Percentiles rank a stretch among this genome's conserved stretches.
Conservation (phyloP, 345 rosid species). For the Hypericum perforatum region DNA sequence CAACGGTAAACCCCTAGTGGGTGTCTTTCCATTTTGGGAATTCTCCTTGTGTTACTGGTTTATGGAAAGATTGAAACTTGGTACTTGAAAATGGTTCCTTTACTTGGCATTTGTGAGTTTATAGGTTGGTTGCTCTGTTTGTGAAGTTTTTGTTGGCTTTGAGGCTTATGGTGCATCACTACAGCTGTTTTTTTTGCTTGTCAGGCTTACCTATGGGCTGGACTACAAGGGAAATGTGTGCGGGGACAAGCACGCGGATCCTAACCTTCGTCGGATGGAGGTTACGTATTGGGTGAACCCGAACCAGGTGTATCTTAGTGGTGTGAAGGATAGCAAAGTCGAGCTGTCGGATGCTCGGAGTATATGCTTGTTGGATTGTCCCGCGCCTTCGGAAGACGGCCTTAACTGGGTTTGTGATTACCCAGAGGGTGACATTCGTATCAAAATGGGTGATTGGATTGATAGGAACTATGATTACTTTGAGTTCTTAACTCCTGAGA, state of each 20-base stretch:
- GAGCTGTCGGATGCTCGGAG: constrained; percentile 70
- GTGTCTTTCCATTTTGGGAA: constrained; percentile 3
- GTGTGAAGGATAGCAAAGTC: constrained; percentile 64
- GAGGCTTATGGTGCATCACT: no score
- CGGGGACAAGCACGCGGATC: constrained; percentile 73
- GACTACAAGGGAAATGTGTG: constrained; percentile 97
- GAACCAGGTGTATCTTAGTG: constrained; percentile 91
- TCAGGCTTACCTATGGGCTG: constrained; percentile 86
- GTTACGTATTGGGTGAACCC: constrained; percentile 90
- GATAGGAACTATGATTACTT: constrained; percentile 82
- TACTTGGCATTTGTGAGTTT: neutral
- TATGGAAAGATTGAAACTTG: neutral
- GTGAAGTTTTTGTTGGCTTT: no score
- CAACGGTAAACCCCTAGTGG: neutral
- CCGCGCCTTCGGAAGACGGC: constrained; percentile 63
- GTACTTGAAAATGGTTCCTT: constrained; percentile 1
- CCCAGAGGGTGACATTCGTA: constrained; percentile 89
- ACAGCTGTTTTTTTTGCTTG: constrained; percentile 2
- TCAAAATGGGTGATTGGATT: constrained; percentile 73
- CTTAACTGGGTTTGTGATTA: constrained; percentile 96
- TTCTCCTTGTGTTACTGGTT: constrained; percentile 4
- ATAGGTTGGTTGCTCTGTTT: neutral
- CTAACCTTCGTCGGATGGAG: constrained; percentile 61
- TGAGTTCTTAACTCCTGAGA: constrained; percentile 83
- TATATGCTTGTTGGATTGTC: constrained; percentile 88